These are phyloP conservation scores for Raphanus hybrid DNA, from an alignment of 441 rosid genomes.

Conservation along the genomic window DNA sequence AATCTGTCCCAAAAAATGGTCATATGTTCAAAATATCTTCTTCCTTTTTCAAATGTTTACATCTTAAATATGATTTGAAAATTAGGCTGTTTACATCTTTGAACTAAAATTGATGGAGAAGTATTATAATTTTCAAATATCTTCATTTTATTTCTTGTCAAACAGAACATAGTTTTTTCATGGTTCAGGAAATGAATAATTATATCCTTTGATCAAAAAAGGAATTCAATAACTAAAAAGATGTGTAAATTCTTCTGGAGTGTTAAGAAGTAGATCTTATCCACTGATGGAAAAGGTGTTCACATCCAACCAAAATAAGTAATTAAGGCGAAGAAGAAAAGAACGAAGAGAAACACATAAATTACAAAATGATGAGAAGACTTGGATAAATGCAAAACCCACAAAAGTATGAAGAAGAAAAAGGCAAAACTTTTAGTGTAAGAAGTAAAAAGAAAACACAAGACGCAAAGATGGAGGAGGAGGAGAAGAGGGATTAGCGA, in stretches of 20 bases:
- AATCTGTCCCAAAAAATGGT: too few relatives aligned
- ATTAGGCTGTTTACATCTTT: not conserved
- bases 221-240: not conserved
- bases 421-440: not conserved
- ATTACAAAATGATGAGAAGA: not conserved
- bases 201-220: too few relatives aligned
- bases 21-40: too few relatives aligned
- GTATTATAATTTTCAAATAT: too few relatives aligned
- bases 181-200: too few relatives aligned
- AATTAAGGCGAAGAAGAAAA: not conserved
- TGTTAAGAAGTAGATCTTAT: constrained; percentile 8
- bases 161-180: not conserved
- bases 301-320: not conserved
- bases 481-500: constrained; percentile 46
- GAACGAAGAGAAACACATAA: constrained; percentile 19
- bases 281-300: not conserved
- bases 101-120: not conserved
- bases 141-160: not conserved
- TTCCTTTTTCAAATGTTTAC: too few relatives aligned
- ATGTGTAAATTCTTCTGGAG: not conserved
- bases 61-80: not conserved
- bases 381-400: not conserved
- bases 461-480: not conserved
- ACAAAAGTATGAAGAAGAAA: not conserved
- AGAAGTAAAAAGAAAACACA: not conserved